Evolutionary conservation across 192 early-diverging fungal genomes (phyloP), one percentile per base, ranked within the genome.

Genomic region (Geranomyces variabilis): DNA sequence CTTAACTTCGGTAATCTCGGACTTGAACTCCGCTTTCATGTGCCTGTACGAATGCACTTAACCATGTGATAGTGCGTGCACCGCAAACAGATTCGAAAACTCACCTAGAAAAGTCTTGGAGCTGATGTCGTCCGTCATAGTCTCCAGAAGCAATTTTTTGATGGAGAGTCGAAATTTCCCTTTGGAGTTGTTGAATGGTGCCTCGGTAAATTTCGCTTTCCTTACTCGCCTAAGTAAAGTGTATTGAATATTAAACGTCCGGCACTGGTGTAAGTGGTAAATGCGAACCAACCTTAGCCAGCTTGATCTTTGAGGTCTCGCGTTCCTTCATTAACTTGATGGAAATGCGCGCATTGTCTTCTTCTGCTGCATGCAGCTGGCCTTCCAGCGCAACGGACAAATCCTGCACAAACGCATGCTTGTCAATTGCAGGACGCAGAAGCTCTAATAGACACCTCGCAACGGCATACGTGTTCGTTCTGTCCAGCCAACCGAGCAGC

Each of bases 311-410:
- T 6, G 44, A 59, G n/a, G 58, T 33, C 58, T 82, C 81, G 13
- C 81, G 75, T 14, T 84, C 83, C 49, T 84, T 83, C 28, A 83
- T 17, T 17, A 82, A 45, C n/a, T 71, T 29, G 15, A 67, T 46
- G 15, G 72, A 65, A 43, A 83, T 29, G 17, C 63, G 34, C 8
- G 71, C 30, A 19, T 71, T 79, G 26, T 78, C 80, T 10, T 75
- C 69, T 49, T 84, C 77, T 36, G 46, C 6, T 5, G 33, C 29
- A 36, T 64, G 36, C 21, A 75, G 48, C 33, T 65, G 66, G 21
- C 24, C 10, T 56, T 70, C 67, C 43, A 70, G 12, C 9, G 14
- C 29, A 26, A 31, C 31, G 15, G 31, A 33, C 7, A 29, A 26
- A 60, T 60, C 29, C 58, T 60, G 15, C 29, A 4, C 31, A 26